Evolutionary conservation across 1,284 basidiomycete species (phyloP).

Genomic region (Cerrena zonata): DNA sequence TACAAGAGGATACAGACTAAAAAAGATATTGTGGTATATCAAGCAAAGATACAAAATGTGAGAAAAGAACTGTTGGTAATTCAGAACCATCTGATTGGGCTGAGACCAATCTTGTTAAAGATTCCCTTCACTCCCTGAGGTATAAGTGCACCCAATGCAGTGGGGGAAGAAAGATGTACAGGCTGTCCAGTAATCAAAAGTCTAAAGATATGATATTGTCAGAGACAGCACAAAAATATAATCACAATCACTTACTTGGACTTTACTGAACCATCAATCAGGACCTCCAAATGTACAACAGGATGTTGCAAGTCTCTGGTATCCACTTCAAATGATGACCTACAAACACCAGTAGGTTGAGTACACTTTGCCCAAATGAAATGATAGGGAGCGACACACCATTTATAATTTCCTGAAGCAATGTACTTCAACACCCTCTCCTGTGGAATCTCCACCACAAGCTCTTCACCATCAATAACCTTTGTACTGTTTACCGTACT

Average conservation of each 20-base stretch:
- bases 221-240: constrained; percentile 2
- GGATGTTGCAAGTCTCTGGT: constrained; percentile 55
- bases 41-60: background rate
- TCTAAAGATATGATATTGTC: constrained; percentile 23
- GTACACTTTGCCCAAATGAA: background rate
- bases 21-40: background rate
- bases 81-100: constrained; percentile 51
- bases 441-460: constrained; percentile 40
- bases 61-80: background rate
- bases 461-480: constrained; percentile 18
- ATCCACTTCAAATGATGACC: constrained; percentile 72
- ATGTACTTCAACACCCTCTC: constrained; percentile 66
- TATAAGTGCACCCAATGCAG: constrained; percentile 45
- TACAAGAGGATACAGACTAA: too few relatives aligned
- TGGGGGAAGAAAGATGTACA: constrained; percentile 38
- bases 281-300: constrained; percentile 49
- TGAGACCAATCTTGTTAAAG: constrained; percentile 49
- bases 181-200: constrained; percentile 45
- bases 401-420: constrained; percentile 58
- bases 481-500: constrained; percentile 33
- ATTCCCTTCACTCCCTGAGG: constrained; percentile 47
- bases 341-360: constrained; percentile 21
- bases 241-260: constrained; percentile 44
- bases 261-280: constrained; percentile 58
- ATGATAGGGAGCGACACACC: constrained; percentile 31